These are phyloP conservation scores for Neurospora sp. DNA, from an alignment of 495 filamentous ascomycete species.

Conservation along the genomic window DNA sequence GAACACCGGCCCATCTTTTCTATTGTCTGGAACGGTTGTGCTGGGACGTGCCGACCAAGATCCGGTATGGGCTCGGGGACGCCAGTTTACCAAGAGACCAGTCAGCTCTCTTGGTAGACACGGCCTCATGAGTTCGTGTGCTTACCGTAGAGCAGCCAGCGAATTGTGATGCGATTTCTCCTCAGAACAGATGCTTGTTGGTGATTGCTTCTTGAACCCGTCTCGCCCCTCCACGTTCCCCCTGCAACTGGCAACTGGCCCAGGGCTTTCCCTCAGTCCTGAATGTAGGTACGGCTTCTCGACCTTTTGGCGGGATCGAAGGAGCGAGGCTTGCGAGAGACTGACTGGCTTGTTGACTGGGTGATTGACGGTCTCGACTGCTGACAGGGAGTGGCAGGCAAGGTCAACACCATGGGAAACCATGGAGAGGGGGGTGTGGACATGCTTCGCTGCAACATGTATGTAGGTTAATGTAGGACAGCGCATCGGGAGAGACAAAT, in stretches of 20 bases:
- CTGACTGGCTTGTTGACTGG: neutral
- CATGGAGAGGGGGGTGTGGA: neutral
- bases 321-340: neutral
- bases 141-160: neutral
- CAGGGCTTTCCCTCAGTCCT: neutral
- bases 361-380: neutral
- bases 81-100: neutral
- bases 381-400: neutral
- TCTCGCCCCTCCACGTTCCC: neutral
- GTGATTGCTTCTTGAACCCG: neutral
- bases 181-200: neutral
- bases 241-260: neutral
- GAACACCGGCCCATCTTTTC: neutral
- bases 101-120: neutral
- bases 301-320: neutral
- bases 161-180: neutral
- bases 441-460: neutral
- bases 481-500: constrained; percentile 11
- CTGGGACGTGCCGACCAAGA: neutral
- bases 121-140: neutral
- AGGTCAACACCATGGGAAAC: neutral
- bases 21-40: neutral
- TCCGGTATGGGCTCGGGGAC: neutral
- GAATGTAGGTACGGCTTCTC: neutral
- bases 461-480: constrained; percentile 14